Evolutionary conservation across 306 rosid genomes (phyloP).

Genomic region (Ormosia semicastrata): DNA sequence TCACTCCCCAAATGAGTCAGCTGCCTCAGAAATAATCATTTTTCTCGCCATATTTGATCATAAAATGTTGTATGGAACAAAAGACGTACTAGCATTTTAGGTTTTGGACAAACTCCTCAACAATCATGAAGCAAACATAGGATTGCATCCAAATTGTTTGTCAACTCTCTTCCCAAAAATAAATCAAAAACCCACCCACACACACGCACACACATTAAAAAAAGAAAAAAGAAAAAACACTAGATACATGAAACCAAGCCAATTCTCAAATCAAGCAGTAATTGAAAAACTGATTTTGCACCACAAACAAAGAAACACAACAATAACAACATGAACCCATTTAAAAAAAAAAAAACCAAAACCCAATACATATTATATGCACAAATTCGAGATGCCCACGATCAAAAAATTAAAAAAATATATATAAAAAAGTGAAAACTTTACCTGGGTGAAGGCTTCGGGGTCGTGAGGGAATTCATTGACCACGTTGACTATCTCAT

Average conservation of each 20-base stretch:
- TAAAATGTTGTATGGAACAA: background rate
- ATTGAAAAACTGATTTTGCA: background rate
- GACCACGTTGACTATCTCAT: slow-evolving; percentile 61
- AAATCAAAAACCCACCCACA: background rate
- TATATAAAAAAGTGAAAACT: no score
- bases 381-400: background rate
- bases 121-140: background rate
- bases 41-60: background rate
- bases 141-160: background rate
- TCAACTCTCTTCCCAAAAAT: background rate
- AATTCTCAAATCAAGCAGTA: background rate
- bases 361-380: background rate
- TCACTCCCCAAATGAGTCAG: background rate
- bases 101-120: background rate
- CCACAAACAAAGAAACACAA: background rate
- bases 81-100: background rate
- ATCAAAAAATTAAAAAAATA: background rate
- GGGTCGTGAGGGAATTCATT: slow-evolving; percentile 86
- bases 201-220: no score
- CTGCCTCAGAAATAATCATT: background rate
- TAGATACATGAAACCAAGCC: background rate
- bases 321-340: background rate
- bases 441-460: slow-evolving; percentile 88
- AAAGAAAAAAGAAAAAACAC: background rate
- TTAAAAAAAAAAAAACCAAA: background rate